Conservation (phyloP, 257 asterid genomes). For the Gentiana macrophylla region DNA sequence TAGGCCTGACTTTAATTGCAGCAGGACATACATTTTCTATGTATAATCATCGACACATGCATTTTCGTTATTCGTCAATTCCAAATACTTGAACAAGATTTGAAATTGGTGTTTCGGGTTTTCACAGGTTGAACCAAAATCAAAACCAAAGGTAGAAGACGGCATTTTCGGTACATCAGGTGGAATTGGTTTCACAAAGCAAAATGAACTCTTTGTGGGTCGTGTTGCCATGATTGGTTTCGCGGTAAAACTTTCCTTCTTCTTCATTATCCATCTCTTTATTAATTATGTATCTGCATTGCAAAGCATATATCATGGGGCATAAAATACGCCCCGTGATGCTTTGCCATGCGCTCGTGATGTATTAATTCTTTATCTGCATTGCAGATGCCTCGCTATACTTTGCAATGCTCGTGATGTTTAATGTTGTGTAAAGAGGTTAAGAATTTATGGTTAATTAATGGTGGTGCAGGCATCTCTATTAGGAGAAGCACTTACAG, state of each 20-base stretch:
- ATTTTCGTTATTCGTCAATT: too few species aligned
- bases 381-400: too few species aligned
- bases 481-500: conserved; percentile 89
- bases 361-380: too few species aligned
- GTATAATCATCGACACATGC: too few species aligned
- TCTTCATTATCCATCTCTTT: background rate
- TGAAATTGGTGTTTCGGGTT: background rate
- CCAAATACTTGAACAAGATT: background rate
- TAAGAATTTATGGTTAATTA: too few species aligned
- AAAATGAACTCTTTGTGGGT: conserved; percentile 88
- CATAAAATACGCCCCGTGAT: too few species aligned
- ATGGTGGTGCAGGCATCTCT: conserved; percentile 51
- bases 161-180: conserved; percentile 91
- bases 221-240: conserved; percentile 96
- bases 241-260: conserved; percentile 40
- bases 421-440: too few species aligned
- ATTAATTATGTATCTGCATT: background rate
- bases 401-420: too few species aligned
- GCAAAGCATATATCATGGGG: too few species aligned
- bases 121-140: conserved; percentile 30
- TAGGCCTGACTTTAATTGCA: too few species aligned
- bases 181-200: conserved; percentile 84
- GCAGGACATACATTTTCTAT: too few species aligned
- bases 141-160: conserved; percentile 65
- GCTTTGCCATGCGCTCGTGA: too few species aligned